Conservation (phyloP, 495 filamentous ascomycete species). For the Penicillium silybi region DNA sequence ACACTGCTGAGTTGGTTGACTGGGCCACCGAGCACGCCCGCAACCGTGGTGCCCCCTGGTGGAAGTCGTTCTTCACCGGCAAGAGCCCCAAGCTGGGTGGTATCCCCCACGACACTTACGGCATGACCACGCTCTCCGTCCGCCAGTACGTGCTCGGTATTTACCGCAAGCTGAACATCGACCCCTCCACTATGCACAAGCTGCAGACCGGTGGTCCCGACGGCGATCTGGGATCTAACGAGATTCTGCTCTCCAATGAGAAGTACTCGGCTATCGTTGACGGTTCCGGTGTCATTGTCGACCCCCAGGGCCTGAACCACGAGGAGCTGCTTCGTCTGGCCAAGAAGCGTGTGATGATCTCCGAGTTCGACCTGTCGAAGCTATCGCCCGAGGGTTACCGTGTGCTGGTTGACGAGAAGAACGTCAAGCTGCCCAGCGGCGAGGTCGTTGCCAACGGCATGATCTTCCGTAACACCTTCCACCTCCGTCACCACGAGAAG, state of each 20-base stretch:
- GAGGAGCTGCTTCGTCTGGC: slow-evolving; percentile 81
- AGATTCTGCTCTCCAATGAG: slow-evolving; percentile 93
- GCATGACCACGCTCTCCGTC: slow-evolving; percentile 97
- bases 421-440: slow-evolving; percentile 78
- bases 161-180: slow-evolving; percentile 88
- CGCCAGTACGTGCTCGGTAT: slow-evolving; percentile 94
- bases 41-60: slow-evolving; percentile 87
- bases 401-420: slow-evolving; percentile 87
- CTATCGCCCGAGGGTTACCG: slow-evolving; percentile 85
- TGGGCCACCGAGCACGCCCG: slow-evolving; percentile 97
- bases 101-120: slow-evolving; percentile 92
- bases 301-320: slow-evolving; percentile 83
- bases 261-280: slow-evolving; percentile 92
- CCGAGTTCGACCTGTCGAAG: slow-evolving; percentile 78
- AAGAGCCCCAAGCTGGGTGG: slow-evolving; percentile 94
- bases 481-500: slow-evolving; percentile 68
- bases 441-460: slow-evolving; percentile 89
- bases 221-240: slow-evolving; percentile 94
- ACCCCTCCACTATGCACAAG: slow-evolving; percentile 78
- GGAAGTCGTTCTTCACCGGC: slow-evolving; percentile 99
- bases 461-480: slow-evolving; percentile 94
- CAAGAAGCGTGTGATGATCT: slow-evolving; percentile 84
- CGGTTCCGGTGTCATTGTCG: slow-evolving; percentile 89
- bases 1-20: slow-evolving; percentile 93
- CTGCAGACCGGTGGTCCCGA: slow-evolving; percentile 97